These are phyloP conservation scores for Aspergillus arachidicola DNA, from an alignment of 2,329 filamentous ascomycete genomes.

Conservation along the genomic window DNA sequence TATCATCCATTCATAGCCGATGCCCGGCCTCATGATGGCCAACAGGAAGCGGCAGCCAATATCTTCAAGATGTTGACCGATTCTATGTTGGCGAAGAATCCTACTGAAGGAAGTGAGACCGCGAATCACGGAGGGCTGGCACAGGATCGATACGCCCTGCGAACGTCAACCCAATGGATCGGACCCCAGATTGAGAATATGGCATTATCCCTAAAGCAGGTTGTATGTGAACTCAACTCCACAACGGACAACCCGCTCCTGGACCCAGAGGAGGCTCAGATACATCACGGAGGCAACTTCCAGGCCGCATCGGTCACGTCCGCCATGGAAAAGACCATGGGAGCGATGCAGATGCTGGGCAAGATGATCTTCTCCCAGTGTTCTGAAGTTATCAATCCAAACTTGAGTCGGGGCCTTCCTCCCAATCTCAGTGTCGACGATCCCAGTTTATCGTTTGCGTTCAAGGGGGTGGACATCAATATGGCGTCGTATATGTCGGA, in stretches of 20 bases:
- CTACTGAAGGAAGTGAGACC: not conserved
- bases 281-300: slow-evolving; percentile 68
- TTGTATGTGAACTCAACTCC: slow-evolving; percentile 65
- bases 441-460: slow-evolving; percentile 58
- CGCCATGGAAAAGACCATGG: slow-evolving; percentile 63
- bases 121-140: slow-evolving; percentile 37
- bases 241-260: slow-evolving; percentile 68
- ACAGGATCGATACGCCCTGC: slow-evolving; percentile 66
- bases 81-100: slow-evolving; percentile 46
- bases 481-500: slow-evolving; percentile 66
- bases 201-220: slow-evolving; percentile 56
- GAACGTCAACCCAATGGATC: slow-evolving; percentile 68
- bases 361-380: slow-evolving; percentile 65
- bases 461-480: slow-evolving; percentile 67
- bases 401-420: slow-evolving; percentile 61
- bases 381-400: slow-evolving; percentile 63
- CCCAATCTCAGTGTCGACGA: slow-evolving; percentile 64
- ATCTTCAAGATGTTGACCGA: slow-evolving; percentile 55
- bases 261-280: slow-evolving; percentile 42
- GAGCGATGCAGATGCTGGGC: slow-evolving; percentile 56
- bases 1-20: slow-evolving; percentile 61
- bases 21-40: slow-evolving; percentile 62
- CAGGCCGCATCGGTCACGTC: slow-evolving; percentile 65
- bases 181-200: slow-evolving; percentile 68
- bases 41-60: slow-evolving; percentile 59